Conservation (phyloP, 805 yeast species). For the Saturnispora zaruensis region DNA sequence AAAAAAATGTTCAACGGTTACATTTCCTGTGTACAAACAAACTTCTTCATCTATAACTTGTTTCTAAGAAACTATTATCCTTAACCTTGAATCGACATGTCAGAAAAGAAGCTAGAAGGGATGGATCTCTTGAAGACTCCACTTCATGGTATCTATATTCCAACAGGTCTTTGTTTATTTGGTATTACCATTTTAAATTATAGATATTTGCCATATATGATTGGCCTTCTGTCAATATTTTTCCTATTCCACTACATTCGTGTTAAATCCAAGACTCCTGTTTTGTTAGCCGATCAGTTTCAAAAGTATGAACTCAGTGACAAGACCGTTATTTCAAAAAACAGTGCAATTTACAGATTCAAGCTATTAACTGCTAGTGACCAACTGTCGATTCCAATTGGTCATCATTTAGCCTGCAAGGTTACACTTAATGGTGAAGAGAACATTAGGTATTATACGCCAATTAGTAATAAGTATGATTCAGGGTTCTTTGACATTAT, state of each 20-base stretch:
- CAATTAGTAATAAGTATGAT: constrained; percentile 63
- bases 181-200: constrained; percentile 52
- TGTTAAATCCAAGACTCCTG: constrained; percentile 32
- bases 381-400: constrained; percentile 58
- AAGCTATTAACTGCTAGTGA: constrained; percentile 53
- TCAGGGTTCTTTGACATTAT: constrained; percentile 68
- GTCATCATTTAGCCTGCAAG: constrained; percentile 62
- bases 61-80: not conserved
- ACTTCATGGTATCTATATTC: constrained; percentile 69
- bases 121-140: constrained; percentile 57
- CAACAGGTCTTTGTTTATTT: constrained; percentile 47
- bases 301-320: constrained; percentile 61
- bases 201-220: constrained; percentile 39
- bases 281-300: constrained; percentile 47
- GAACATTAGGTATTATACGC: constrained; percentile 62
- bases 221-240: constrained; percentile 34
- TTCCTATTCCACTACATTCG: constrained; percentile 27
- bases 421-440: constrained; percentile 41
- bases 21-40: not conserved
- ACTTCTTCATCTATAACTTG: not conserved
- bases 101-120: constrained; percentile 12
- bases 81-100: not conserved
- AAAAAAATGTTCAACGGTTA: not conserved
- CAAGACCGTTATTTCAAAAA: constrained; percentile 62
- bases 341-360: constrained; percentile 69